phyloP scores from a whole-genome alignment of 352 stramenopile genomes.

The Elongisporangium prolatum region DNA sequence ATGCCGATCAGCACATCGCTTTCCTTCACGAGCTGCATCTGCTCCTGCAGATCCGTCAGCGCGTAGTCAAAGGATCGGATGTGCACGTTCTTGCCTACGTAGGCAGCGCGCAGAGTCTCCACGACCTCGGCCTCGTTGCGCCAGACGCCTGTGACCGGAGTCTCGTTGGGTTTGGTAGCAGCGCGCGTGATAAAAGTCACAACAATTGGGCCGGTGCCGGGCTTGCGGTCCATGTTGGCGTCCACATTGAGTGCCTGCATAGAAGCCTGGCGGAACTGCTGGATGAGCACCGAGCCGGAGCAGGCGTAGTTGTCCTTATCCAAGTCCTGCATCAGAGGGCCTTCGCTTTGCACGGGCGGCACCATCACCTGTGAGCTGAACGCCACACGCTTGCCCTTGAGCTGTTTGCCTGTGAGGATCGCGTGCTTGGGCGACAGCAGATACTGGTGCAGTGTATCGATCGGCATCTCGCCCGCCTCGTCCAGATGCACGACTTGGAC shows the following conservation, averaged over 20 bases:
- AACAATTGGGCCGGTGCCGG: neutral
- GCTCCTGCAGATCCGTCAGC: slow-evolving; percentile 37
- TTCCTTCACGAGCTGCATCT: slow-evolving; percentile 55
- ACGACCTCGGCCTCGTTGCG: slow-evolving; percentile 59
- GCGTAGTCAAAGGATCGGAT: slow-evolving; percentile 66
- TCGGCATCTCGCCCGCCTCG: slow-evolving; percentile 25
- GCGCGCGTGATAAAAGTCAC: slow-evolving; percentile 56
- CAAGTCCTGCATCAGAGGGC: slow-evolving; percentile 40
- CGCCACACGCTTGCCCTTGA: slow-evolving; percentile 23
- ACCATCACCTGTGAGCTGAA: slow-evolving; percentile 30
- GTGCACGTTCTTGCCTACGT: slow-evolving; percentile 21
- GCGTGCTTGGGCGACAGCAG: slow-evolving; percentile 22
- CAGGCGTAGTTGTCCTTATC: slow-evolving; percentile 36
- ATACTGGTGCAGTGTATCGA: slow-evolving; percentile 38
- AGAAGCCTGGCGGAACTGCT: slow-evolving; percentile 17
- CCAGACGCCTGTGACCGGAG: slow-evolving; percentile 51
- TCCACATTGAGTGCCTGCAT: slow-evolving; percentile 1
- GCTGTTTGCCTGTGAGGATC: slow-evolving; percentile 19
- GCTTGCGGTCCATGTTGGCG: slow-evolving; percentile 15
- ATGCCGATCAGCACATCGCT: slow-evolving; percentile 82
- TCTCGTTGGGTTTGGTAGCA: slow-evolving; percentile 35
- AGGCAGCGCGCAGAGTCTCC: slow-evolving; percentile 29
- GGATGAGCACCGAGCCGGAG: slow-evolving; percentile 11
- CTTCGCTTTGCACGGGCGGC: slow-evolving; percentile 27
- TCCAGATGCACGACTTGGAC: slow-evolving; percentile 45